Evolutionary conservation across 2,329 filamentous ascomycete genomes (phyloP).

Genomic region (Dothideomycetes sp.): DNA sequence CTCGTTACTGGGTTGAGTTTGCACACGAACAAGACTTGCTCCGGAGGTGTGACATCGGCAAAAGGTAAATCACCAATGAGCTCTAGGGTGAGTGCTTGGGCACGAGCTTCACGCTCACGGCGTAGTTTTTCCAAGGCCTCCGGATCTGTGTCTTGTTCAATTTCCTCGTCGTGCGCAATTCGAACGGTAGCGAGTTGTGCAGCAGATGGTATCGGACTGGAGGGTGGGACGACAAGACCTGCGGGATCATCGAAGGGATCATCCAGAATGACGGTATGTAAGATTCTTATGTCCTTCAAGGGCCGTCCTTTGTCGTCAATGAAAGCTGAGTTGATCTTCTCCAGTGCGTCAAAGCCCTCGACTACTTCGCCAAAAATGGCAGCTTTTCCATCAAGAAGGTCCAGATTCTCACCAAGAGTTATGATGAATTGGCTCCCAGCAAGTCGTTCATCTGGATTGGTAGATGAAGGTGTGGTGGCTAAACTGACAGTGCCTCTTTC

Average conservation of each 20-base stretch:
- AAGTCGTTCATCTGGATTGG: conserved; percentile 69
- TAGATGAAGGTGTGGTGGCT: conserved; percentile 72
- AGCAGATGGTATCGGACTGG: conserved; percentile 70
- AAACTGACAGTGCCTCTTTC: conserved; percentile 93
- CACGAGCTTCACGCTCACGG: conserved; percentile 80
- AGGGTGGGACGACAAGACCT: conserved; percentile 63
- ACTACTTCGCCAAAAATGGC: conserved; percentile 92
- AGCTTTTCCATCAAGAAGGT: conserved; percentile 86
- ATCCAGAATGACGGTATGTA: conserved; percentile 84
- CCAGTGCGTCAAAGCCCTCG: conserved; percentile 86
- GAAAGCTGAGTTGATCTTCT: conserved; percentile 86
- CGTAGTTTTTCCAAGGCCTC: conserved; percentile 69
- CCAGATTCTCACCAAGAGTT: conserved; percentile 78
- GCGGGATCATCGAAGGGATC: conserved; percentile 80
- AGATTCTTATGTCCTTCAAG: conserved; percentile 86
- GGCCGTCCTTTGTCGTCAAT: conserved; percentile 77
- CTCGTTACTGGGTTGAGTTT: conserved; percentile 95
- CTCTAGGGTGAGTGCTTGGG: conserved; percentile 88
- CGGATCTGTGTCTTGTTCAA: conserved; percentile 69
- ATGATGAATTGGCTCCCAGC: conserved; percentile 91
- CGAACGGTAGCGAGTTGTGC: conserved; percentile 84
- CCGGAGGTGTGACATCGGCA: conserved; percentile 91
- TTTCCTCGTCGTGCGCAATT: conserved; percentile 77
- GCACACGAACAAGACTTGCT: conserved; percentile 96
- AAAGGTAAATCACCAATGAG: conserved; percentile 97